phyloP scores from a whole-genome alignment of 345 rosid genomes.

The Nasturtium officinale region DNA sequence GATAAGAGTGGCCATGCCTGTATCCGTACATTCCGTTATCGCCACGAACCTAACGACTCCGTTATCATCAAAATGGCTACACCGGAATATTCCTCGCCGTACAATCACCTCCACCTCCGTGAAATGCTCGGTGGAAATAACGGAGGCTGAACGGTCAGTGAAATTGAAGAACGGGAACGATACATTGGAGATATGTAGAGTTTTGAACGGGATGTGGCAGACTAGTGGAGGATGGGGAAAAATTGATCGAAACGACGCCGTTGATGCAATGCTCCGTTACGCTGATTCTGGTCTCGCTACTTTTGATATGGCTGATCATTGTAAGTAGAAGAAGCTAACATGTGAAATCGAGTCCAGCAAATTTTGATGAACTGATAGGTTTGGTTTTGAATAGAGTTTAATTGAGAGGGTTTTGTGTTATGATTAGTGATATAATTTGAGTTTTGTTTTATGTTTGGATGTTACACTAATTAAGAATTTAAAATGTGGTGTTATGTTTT shows the following conservation, averaged over 20 bases:
- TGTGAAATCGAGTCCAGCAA: background rate
- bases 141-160: slow-evolving; percentile 47
- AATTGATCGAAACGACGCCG: slow-evolving; percentile 80
- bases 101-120: slow-evolving; percentile 41
- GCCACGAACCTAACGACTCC: slow-evolving; percentile 48
- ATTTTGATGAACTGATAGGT: background rate
- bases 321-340: slow-evolving; percentile 43
- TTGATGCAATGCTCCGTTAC: slow-evolving; percentile 75
- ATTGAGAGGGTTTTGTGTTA: too few species aligned
- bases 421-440: background rate
- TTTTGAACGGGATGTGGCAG: slow-evolving; percentile 94
- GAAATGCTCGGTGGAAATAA: slow-evolving; percentile 51
- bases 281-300: slow-evolving; percentile 89
- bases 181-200: slow-evolving; percentile 80
- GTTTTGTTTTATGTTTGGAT: too few species aligned
- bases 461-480: too few species aligned
- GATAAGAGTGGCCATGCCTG: slow-evolving; percentile 7
- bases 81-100: slow-evolving; percentile 26
- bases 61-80: slow-evolving; percentile 27
- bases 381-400: background rate
- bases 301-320: slow-evolving; percentile 98
- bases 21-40: slow-evolving; percentile 45
- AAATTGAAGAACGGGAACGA: slow-evolving; percentile 76
- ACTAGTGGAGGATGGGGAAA: slow-evolving; percentile 92
- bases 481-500: too few species aligned